Evolutionary conservation across 2,329 filamentous ascomycete species (phyloP), one percentile per base, ranked within the genome.

Genomic region (Colletotrichum noveboracense): DNA sequence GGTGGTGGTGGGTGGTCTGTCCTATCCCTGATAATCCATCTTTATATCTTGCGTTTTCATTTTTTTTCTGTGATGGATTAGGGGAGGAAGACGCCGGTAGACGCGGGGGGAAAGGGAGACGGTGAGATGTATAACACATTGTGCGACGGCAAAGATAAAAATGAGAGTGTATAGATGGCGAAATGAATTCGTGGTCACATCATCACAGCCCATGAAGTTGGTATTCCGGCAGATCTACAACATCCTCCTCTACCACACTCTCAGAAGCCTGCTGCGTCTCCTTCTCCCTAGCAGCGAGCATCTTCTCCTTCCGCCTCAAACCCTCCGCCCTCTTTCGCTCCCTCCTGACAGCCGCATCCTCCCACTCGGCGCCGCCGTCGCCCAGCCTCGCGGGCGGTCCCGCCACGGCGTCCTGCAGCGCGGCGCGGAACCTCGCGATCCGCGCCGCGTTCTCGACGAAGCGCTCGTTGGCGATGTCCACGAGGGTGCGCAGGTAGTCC

Each of bases 391-490:
- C 75, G 10, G 76, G 79, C 2, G 78, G 78, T 14, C 78, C 78
- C 26, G 76, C 79, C 16, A 84, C 78, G 61, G 84, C 83, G 13
- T 82, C 82, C 70, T 81, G 78, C 56, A 95, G 84, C 8, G 90
- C 88, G 3, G 80, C 78, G 60, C 89, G 87, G 78, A 96, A 95
- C 56, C 93, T 88, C 64, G 88, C 88, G 76, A 94, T 95, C 61
- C 94, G 88, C 79, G 91, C 91, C 24, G 85, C 83, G 79, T 96
- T 97, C 82, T 93, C 91, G 10, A 81, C 84, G 80, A 97, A 96
- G 66, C 94, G 88, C 82, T 95, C 91, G 80, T 97, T 96, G 9
- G 93, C 92, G 71, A 98, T 90, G 5, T 86, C 83, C 14, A 96
- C 85, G 16, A 98, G 86, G 74, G 90, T 91, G 56, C 85, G 85